phyloP scores from a whole-genome alignment of 2,329 filamentous ascomycete genomes.

The Stagonosporopsis tanaceti region DNA sequence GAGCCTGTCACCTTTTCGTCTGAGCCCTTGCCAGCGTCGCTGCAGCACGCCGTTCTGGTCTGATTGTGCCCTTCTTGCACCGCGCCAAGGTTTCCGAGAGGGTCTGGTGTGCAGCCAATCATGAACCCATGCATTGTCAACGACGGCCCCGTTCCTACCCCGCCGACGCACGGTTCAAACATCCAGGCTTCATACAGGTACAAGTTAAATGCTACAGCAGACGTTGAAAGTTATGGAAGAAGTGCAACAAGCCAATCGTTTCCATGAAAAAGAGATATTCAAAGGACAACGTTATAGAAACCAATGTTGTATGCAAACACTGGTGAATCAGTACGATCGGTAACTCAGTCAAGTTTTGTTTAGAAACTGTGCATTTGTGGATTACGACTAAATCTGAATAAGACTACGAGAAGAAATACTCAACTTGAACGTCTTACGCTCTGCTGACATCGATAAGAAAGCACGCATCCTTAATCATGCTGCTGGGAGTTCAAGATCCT shows the following conservation, averaged over 20 bases:
- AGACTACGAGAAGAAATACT: not conserved
- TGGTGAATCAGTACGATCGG: too few species aligned
- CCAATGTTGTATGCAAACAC: too few species aligned
- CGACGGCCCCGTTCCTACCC: conserved; percentile 15
- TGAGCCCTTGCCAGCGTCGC: conserved; percentile 8
- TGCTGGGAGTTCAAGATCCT: conserved; percentile 95
- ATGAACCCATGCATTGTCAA: conserved; percentile 21
- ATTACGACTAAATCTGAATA: not conserved
- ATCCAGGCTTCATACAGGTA: not conserved
- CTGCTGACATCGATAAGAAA: not conserved
- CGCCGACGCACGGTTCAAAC: conserved; percentile 16
- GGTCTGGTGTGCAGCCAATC: conserved; percentile 20
- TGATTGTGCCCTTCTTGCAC: conserved; percentile 52
- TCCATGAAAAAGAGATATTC: too few species aligned
- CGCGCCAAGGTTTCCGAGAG: conserved; percentile 32
- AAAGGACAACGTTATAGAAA: too few species aligned
- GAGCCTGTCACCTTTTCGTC: conserved; percentile 13
- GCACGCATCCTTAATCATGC: conserved; percentile 72
- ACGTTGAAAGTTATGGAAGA: too few species aligned
- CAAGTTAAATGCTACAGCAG: not conserved
- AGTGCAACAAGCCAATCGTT: too few species aligned
- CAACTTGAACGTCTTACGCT: conserved; percentile 1
- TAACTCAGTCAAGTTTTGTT: too few species aligned
- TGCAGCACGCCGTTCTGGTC: conserved; percentile 30
- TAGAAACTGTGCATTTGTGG: too few species aligned